Evolutionary conservation across 306 rosid genomes (phyloP).

Genomic region (Quercus engelmannii): DNA sequence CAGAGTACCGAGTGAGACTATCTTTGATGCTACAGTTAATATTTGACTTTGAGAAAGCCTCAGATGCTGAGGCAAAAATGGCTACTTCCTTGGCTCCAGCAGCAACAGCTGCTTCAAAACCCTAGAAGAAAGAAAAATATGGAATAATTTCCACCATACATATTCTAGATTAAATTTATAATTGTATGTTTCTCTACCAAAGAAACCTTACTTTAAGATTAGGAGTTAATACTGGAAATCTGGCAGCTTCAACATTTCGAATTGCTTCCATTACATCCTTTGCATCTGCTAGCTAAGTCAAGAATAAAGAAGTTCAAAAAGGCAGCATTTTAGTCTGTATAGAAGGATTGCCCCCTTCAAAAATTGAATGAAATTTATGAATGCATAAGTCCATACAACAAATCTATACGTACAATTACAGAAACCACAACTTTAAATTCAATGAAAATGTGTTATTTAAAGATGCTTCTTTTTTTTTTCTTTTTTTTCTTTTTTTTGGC

Average conservation of each 20-base stretch:
- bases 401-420: neutral
- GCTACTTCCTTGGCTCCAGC: constrained; percentile 97
- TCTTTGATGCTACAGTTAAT: constrained; percentile 80
- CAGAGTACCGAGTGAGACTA: constrained; percentile 61
- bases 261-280: constrained; percentile 76
- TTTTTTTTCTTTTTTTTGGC: no score
- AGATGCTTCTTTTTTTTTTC: neutral
- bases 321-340: constrained; percentile 1
- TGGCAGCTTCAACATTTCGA: constrained; percentile 60
- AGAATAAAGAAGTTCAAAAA: neutral
- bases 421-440: neutral
- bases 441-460: neutral
- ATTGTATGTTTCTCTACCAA: neutral
- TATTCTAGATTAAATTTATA: neutral
- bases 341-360: neutral
- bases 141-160: constrained; percentile 20
- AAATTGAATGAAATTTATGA: neutral
- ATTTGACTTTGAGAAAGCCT: constrained; percentile 80
- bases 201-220: constrained; percentile 67
- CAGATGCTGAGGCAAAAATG: constrained; percentile 89
- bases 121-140: constrained; percentile 45
- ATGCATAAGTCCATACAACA: neutral
- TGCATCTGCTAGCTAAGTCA: constrained; percentile 82
- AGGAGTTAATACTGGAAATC: constrained; percentile 83
- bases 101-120: constrained; percentile 84